Percentiles rank a stretch among this genome's conserved stretches.
Conservation (phyloP, 306 rosid species). For the Corylus avellana region DNA sequence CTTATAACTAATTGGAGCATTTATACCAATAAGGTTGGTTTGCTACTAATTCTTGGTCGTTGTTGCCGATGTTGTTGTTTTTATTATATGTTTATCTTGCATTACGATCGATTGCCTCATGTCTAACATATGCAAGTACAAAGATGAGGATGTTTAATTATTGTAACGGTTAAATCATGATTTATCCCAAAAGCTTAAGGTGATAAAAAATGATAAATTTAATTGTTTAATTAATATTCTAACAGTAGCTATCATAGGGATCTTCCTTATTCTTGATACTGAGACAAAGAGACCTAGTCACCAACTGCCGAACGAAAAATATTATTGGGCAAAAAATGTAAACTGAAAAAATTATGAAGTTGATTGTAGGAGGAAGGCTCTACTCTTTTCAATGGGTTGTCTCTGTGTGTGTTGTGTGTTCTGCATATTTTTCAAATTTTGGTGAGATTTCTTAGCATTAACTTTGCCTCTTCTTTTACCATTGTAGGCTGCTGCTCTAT, state of each 20-base stretch:
- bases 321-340: background rate
- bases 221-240: too few relatives aligned
- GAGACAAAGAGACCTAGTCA: background rate
- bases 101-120: background rate
- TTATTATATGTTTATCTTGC: background rate
- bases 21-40: conserved; percentile 82
- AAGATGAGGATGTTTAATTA: background rate
- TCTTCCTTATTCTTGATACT: background rate
- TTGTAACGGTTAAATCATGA: background rate
- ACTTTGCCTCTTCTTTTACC: conserved; percentile 25
- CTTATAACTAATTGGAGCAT: conserved; percentile 89
- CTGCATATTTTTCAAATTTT: background rate
- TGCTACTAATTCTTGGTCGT: background rate
- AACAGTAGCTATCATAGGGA: background rate
- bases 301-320: background rate
- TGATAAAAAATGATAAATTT: too few relatives aligned
- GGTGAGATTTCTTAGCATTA: background rate
- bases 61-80: background rate
- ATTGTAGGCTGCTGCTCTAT: conserved; percentile 68
- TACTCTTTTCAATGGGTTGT: background rate
- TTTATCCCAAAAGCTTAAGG: too few relatives aligned
- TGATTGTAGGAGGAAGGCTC: background rate
- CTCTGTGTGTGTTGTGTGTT: background rate
- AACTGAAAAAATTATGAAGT: background rate
- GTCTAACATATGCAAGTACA: background rate